Percentiles rank a stretch among this genome's conserved stretches.
Conservation (phyloP, 2,329 filamentous ascomycete species). For the Tolypocladium tropicale region DNA sequence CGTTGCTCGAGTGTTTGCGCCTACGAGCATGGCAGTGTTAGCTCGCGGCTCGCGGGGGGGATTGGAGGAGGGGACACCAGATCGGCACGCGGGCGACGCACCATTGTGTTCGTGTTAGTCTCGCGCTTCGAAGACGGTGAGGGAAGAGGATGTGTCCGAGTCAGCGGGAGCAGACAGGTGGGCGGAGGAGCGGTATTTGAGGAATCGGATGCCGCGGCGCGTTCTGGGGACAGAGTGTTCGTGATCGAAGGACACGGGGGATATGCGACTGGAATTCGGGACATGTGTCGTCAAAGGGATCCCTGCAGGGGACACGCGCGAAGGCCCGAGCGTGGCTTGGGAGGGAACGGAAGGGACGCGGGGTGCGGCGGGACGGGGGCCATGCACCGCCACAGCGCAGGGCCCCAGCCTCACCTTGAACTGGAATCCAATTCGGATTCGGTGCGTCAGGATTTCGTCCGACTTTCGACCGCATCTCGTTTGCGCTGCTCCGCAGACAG, state of each 20-base stretch:
- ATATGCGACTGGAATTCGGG: conserved; percentile 10
- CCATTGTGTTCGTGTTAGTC: conserved; percentile 2
- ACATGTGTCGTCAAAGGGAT: conserved; percentile 19
- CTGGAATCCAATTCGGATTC: too few species aligned
- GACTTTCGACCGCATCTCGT: not conserved
- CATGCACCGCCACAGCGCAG: not conserved
- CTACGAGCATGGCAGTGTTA: conserved; percentile 26
- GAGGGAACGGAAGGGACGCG: not conserved
- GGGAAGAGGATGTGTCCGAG: too few species aligned
- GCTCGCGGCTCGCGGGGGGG: not conserved
- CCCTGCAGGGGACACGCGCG: not conserved
- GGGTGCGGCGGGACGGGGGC: not conserved
- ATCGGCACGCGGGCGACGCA: not conserved
- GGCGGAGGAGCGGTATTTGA: not conserved
- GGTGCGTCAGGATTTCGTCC: not conserved
- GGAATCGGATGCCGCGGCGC: not conserved
- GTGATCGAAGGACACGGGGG: not conserved
- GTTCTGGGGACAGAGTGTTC: not conserved
- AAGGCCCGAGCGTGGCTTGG: not conserved
- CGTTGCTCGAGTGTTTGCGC: conserved; percentile 80
- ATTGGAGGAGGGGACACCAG: not conserved
- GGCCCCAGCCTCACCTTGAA: not conserved
- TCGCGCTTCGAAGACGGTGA: not conserved
- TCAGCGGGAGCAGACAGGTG: not conserved
- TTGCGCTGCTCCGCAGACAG: not conserved